Percentiles rank a stretch among this genome's conserved stretches.
phyloP scores from a whole-genome alignment of 2,329 filamentous ascomycete species.

The Colletotrichum trifolii region DNA sequence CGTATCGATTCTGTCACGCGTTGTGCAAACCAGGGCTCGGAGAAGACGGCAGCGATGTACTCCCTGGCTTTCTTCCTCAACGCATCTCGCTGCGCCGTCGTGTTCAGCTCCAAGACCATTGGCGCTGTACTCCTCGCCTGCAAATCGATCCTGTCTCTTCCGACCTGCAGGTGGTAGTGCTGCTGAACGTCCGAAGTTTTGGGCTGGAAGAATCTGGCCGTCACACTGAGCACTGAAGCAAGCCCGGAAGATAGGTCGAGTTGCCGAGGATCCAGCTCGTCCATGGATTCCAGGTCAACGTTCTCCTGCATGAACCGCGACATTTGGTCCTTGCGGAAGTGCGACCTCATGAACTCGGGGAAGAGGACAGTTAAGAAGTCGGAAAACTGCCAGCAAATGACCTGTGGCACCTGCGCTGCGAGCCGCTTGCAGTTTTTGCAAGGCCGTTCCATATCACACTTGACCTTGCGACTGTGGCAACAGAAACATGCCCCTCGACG shows the following conservation, averaged over 20 bases:
- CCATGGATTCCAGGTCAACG: conserved; percentile 55
- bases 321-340: conserved; percentile 64
- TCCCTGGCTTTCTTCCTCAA: conserved; percentile 58
- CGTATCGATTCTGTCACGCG: conserved; percentile 61
- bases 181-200: conserved; percentile 58
- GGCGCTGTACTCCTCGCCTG: conserved; percentile 57
- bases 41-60: conserved; percentile 60
- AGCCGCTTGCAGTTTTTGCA: conserved; percentile 68
- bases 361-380: conserved; percentile 66
- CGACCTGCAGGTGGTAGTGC: conserved; percentile 61
- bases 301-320: conserved; percentile 60
- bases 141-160: conserved; percentile 52
- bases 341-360: conserved; percentile 61
- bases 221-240: conserved; percentile 56
- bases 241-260: conserved; percentile 65
- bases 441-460: conserved; percentile 65
- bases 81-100: conserved; percentile 54
- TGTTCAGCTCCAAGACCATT: conserved; percentile 61
- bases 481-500: conserved; percentile 68
- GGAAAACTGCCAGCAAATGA: conserved; percentile 69
- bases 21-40: conserved; percentile 60
- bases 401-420: conserved; percentile 60
- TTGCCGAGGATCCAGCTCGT: conserved; percentile 48
- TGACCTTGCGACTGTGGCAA: conserved; percentile 69
- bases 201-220: conserved; percentile 64